phyloP scores from a whole-genome alignment of 1,139 yeast genomes.

The Blastobotrys niveus region DNA sequence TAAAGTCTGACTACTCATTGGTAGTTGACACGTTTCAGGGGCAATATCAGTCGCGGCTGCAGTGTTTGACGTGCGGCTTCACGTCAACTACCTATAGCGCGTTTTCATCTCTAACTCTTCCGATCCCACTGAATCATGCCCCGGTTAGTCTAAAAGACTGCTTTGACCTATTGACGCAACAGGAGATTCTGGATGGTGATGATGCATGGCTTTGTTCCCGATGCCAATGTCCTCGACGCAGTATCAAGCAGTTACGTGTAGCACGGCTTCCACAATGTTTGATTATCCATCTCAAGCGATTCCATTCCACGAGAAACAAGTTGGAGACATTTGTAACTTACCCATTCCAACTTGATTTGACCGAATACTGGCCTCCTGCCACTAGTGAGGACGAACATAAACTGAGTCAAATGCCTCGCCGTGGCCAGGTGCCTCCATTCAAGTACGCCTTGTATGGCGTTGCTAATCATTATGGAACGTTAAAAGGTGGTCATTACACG shows the following conservation, averaged over 20 bases:
- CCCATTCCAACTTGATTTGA: constrained; percentile 59
- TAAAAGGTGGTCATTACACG: constrained; percentile 90
- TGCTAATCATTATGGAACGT: constrained; percentile 79
- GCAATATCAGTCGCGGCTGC: constrained; percentile 74
- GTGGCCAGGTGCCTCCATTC: constrained; percentile 80
- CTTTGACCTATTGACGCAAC: constrained; percentile 59
- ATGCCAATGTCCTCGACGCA: constrained; percentile 62
- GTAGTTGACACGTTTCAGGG: constrained; percentile 88
- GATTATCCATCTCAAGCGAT: constrained; percentile 75
- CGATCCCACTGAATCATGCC: constrained; percentile 47
- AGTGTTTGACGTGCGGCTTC: constrained; percentile 65
- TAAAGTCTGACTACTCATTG: constrained; percentile 76
- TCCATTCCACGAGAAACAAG: constrained; percentile 42
- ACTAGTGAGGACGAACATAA: constrained; percentile 32
- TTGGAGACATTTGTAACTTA: constrained; percentile 58
- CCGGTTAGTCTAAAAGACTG: constrained; percentile 54
- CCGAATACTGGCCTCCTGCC: constrained; percentile 68
- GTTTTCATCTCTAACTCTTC: constrained; percentile 68
- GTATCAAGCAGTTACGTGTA: constrained; percentile 62
- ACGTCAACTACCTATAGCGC: constrained; percentile 88
- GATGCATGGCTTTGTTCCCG: constrained; percentile 88
- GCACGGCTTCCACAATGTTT: constrained; percentile 69
- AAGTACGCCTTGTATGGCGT: constrained; percentile 74
- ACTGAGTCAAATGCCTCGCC: constrained; percentile 50
- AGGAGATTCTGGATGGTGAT: constrained; percentile 67